A percentile compares a stretch with the other conserved stretches of the same genome.
phyloP scores from a whole-genome alignment of 192 early-diverging fungal species.

The Mortierella antarctica region DNA sequence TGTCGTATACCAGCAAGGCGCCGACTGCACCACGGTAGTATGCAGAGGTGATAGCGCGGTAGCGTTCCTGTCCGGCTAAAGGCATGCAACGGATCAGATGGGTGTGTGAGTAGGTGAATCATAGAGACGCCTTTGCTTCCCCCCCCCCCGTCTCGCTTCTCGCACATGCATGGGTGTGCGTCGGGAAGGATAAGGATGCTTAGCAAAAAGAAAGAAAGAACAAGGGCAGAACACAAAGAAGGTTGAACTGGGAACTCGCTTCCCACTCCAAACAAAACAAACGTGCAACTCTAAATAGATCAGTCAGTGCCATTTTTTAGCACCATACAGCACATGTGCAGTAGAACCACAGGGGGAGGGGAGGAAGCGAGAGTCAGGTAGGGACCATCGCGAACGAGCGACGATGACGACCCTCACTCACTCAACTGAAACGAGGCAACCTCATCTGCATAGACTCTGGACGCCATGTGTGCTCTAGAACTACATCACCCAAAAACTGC shows the following conservation, averaged over 20 bases:
- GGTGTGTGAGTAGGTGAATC: neutral
- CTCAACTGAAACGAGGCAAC: no score
- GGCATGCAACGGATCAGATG: constrained; percentile 10
- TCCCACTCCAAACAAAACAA: constrained; percentile 11
- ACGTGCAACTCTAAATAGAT: constrained; percentile 11
- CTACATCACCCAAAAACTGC: no score
- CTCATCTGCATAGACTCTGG: no score
- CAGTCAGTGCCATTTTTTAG: no score
- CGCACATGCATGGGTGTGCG: neutral
- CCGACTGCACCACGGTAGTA: constrained; percentile 98
- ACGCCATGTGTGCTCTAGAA: no score
- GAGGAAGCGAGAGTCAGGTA: no score
- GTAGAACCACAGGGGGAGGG: no score
- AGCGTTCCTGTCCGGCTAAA: constrained; percentile 77
- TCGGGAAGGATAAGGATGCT: neutral
- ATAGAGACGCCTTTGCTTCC: neutral
- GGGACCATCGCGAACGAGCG: no score
- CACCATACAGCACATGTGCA: no score
- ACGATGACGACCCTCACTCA: no score
- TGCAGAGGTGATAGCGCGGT: constrained; percentile 86
- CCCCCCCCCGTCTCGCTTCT: neutral
- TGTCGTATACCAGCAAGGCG: constrained; percentile 97
- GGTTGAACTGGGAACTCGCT: constrained; percentile 26
- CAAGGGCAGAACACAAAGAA: constrained; percentile 12
- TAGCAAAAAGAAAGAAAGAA: constrained; percentile 3